phyloP scores from a whole-genome alignment of 176 grass and related monocot species.

The Musa itinerans region DNA sequence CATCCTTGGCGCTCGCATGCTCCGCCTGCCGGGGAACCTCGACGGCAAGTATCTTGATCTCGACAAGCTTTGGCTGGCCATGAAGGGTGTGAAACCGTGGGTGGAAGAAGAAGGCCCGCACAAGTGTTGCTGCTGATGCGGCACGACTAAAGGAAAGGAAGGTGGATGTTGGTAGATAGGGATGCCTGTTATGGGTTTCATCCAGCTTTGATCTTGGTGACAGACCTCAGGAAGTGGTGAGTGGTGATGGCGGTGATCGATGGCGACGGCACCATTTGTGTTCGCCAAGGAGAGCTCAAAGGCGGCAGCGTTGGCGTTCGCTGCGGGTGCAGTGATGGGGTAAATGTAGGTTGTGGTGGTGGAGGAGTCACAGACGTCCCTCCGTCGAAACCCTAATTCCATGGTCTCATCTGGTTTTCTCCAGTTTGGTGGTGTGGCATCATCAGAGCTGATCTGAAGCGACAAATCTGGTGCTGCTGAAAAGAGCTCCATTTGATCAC shows the following conservation, averaged over 20 bases:
- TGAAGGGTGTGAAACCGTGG: background rate
- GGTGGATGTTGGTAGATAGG: constrained; percentile 67
- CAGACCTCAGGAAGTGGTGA: background rate
- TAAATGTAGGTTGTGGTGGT: background rate
- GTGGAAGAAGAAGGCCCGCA: background rate
- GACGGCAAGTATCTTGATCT: constrained; percentile 31
- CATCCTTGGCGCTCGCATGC: constrained; percentile 66
- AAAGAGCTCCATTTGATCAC: constrained; percentile 61
- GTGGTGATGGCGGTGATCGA: constrained; percentile 23
- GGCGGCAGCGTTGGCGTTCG: constrained; percentile 2
- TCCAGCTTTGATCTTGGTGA: constrained; percentile 32
- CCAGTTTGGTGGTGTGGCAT: constrained; percentile 26
- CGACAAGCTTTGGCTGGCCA: constrained; percentile 20
- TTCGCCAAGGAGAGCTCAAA: background rate
- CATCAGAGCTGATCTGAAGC: constrained; percentile 60
- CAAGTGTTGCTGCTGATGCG: constrained; percentile 27
- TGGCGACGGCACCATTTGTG: background rate
- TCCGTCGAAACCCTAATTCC: constrained; percentile 78
- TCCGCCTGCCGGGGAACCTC: constrained; percentile 41
- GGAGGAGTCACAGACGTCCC: constrained; percentile 28
- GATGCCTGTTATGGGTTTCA: constrained; percentile 70
- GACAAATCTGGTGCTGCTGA: constrained; percentile 56
- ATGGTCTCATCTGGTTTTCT: background rate
- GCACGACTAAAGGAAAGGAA: constrained; percentile 47
- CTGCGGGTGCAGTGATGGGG: background rate